A percentile compares a stretch with the other conserved stretches of the same genome.
These are phyloP conservation scores for Favolaschia claudopus DNA, from an alignment of 768 basidiomycete species.

Conservation along the genomic window DNA sequence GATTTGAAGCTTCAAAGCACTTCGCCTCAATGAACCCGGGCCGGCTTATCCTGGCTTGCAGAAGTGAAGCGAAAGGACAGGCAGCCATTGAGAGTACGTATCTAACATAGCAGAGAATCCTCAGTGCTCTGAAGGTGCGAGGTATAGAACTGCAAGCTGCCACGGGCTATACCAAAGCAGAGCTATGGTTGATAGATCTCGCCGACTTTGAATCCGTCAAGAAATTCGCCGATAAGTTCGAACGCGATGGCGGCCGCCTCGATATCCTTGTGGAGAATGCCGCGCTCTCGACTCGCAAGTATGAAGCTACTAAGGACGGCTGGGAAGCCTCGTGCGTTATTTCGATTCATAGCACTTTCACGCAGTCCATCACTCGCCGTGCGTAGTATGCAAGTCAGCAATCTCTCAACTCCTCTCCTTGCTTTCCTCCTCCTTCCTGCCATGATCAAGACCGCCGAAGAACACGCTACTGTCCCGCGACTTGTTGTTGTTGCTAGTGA, in stretches of 20 bases:
- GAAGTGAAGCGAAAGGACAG: too few relatives aligned
- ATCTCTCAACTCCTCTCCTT: conserved; percentile 36
- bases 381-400: conserved; percentile 42
- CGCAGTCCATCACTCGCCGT: too few relatives aligned
- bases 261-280: conserved; percentile 17
- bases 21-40: too few relatives aligned
- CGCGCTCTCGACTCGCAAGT: background rate
- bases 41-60: too few relatives aligned
- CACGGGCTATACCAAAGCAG: conserved; percentile 33
- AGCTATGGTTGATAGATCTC: conserved; percentile 40
- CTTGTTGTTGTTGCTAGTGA: conserved; percentile 37
- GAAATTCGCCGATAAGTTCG: conserved; percentile 35
- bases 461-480: conserved; percentile 1
- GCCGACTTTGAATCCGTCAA: conserved; percentile 35
- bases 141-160: conserved; percentile 34
- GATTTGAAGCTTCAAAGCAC: too few relatives aligned
- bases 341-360: too few relatives aligned
- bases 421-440: conserved; percentile 37
- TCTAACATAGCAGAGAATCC: too few relatives aligned
- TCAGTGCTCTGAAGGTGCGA: too few relatives aligned
- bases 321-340: too few relatives aligned
- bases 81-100: too few relatives aligned
- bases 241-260: conserved; percentile 1
- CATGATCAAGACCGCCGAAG: conserved; percentile 29
- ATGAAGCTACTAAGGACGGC: background rate